Conservation (phyloP, 1,284 basidiomycete genomes). For the Cryptococcus sp. region DNA sequence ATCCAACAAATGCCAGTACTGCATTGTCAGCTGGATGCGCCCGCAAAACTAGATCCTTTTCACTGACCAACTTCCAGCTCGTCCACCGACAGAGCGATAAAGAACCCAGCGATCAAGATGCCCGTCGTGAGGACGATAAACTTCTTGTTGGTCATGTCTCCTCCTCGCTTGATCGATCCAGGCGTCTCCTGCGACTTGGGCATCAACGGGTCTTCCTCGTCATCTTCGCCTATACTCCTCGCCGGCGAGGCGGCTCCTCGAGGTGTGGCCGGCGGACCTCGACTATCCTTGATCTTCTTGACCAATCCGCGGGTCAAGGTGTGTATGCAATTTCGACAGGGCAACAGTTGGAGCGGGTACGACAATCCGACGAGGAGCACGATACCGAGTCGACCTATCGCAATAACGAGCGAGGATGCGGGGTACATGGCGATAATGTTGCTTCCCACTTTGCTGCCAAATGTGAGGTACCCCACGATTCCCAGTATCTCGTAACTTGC, state of each 20-base stretch:
- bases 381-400: constrained; percentile 87
- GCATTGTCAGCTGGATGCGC: constrained; percentile 8
- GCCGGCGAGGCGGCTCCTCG: not conserved
- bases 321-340: constrained; percentile 86
- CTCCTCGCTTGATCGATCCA: constrained; percentile 42
- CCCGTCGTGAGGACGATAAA: constrained; percentile 67
- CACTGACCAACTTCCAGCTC: constrained; percentile 72
- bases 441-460: constrained; percentile 80
- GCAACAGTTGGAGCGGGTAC: constrained; percentile 89
- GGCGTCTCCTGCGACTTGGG: constrained; percentile 33
- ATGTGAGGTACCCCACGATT: constrained; percentile 80
- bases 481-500: constrained; percentile 62
- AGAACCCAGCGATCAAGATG: constrained; percentile 59
- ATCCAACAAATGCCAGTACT: constrained; percentile 94
- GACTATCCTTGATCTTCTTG: constrained; percentile 9
- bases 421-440: constrained; percentile 82
- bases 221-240: constrained; percentile 30
- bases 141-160: constrained; percentile 66
- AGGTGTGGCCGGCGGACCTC: constrained; percentile 10
- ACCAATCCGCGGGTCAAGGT: constrained; percentile 55
- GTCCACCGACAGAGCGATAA: constrained; percentile 76
- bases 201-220: constrained; percentile 48
- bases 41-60: not conserved
- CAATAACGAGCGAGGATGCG: constrained; percentile 79
- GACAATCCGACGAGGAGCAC: constrained; percentile 83